Percentiles rank a stretch among this genome's conserved stretches.
phyloP scores from a whole-genome alignment of 768 basidiomycete genomes.

The Trametes sanguinea region DNA sequence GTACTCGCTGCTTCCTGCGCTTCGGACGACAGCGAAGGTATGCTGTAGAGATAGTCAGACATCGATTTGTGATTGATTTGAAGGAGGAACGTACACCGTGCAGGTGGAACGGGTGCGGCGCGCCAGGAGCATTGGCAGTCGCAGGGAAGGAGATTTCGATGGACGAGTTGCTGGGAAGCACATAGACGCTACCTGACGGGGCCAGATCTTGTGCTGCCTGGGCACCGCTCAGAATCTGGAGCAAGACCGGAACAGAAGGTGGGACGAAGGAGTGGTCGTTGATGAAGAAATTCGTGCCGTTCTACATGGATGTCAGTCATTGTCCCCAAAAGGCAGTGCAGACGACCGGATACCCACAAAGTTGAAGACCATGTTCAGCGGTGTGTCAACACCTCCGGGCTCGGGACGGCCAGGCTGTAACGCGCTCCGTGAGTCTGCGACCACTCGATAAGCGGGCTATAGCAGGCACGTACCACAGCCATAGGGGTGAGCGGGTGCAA shows the following conservation, averaged over 20 bases:
- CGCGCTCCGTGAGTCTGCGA: background rate
- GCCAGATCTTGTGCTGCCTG: slow-evolving; percentile 40
- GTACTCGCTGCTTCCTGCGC: slow-evolving; percentile 33
- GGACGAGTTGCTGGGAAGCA: slow-evolving; percentile 47
- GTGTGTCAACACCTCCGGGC: slow-evolving; percentile 26
- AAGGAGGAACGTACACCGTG: slow-evolving; percentile 39
- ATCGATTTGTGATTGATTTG: background rate
- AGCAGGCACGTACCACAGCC: slow-evolving; percentile 3
- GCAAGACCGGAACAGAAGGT: slow-evolving; percentile 46
- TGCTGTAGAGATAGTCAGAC: slow-evolving; percentile 29
- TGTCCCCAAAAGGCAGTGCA: background rate
- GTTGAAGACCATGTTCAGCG: slow-evolving; percentile 27
- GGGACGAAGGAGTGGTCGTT: slow-evolving; percentile 36
- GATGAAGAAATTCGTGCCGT: slow-evolving; percentile 34
- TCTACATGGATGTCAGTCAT: slow-evolving; percentile 27
- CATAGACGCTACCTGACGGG: slow-evolving; percentile 45
- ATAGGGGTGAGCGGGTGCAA: slow-evolving; percentile 39
- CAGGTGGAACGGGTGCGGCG: slow-evolving; percentile 45
- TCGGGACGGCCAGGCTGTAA: slow-evolving; percentile 25
- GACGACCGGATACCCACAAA: slow-evolving; percentile 8
- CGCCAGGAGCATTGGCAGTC: slow-evolving; percentile 23
- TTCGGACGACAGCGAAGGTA: slow-evolving; percentile 40
- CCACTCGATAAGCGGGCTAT: background rate
- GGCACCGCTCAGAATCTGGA: slow-evolving; percentile 51
- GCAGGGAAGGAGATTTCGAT: slow-evolving; percentile 49